Percentiles rank a stretch among this genome's conserved stretches.
phyloP scores from a whole-genome alignment of 345 rosid genomes.

The Populus davidiana region DNA sequence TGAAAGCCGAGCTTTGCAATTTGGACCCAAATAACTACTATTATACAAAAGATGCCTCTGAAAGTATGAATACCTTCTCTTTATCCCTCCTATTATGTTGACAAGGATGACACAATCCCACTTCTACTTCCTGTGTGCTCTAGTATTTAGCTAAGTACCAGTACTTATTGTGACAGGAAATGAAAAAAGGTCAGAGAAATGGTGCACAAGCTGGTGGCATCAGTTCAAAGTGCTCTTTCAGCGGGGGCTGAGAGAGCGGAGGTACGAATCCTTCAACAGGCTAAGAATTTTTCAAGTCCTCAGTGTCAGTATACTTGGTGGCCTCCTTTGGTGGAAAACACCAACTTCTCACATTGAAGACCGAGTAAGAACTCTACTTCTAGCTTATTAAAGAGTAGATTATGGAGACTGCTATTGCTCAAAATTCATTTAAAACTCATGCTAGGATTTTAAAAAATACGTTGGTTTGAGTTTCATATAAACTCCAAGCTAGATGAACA shows the following conservation, averaged over 20 bases:
- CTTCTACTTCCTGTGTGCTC: background rate
- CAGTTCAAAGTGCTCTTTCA: conserved; percentile 90
- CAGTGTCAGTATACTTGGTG: conserved; percentile 89
- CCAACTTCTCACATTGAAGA: conserved; percentile 85
- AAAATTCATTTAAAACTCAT: background rate
- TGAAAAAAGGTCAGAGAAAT: conserved; percentile 56
- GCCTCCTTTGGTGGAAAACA: conserved; percentile 95
- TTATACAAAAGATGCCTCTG: conserved; percentile 41
- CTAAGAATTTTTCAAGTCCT: conserved; percentile 95
- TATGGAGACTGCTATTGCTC: conserved; percentile 5
- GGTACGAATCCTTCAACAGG: conserved; percentile 83
- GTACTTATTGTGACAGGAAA: conserved; percentile 35
- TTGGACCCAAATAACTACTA: conserved; percentile 43
- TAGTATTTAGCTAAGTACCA: background rate
- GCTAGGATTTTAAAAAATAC: background rate
- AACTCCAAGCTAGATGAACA: background rate
- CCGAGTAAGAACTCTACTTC: conserved; percentile 52
- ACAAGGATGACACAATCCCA: background rate
- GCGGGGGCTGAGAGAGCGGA: conserved; percentile 80
- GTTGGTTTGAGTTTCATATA: background rate
- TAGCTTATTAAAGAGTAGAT: background rate
- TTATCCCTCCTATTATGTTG: background rate
- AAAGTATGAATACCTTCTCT: conserved; percentile 36
- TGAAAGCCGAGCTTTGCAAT: conserved; percentile 72
- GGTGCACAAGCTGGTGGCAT: conserved; percentile 98